A percentile compares a stretch with the other conserved stretches of the same genome.
phyloP scores from a whole-genome alignment of 495 filamentous ascomycete genomes.

The Penicillium ochrochloron region DNA sequence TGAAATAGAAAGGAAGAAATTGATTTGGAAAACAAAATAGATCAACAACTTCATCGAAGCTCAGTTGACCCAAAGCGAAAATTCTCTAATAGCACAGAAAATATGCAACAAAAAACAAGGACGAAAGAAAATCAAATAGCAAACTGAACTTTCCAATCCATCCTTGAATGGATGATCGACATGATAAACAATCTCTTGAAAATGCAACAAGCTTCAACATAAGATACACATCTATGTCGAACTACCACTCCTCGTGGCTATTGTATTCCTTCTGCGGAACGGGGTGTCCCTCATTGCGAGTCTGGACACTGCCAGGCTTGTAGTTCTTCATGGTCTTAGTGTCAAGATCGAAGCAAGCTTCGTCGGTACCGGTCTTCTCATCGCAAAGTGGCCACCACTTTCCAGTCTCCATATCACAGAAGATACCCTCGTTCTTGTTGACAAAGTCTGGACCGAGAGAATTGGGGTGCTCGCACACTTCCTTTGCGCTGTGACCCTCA shows the following conservation, averaged over 20 bases:
- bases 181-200: neutral
- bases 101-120: neutral
- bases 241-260: constrained; percentile 1
- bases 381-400: neutral
- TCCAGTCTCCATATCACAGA: neutral
- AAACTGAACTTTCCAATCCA: neutral
- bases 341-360: constrained; percentile 1
- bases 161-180: neutral
- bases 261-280: constrained; percentile 3
- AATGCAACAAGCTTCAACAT: too few relatives aligned
- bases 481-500: neutral
- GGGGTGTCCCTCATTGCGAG: neutral
- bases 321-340: constrained; percentile 1
- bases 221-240: neutral
- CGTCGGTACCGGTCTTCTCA: neutral
- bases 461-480: neutral
- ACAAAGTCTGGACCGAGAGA: neutral
- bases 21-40: neutral
- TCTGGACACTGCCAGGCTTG: neutral
- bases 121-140: neutral
- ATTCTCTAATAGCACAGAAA: neutral
- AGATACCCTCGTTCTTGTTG: neutral
- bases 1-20: neutral
- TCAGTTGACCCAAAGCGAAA: neutral
- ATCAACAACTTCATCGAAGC: neutral